A percentile compares a stretch with the other conserved stretches of the same genome.
These are phyloP conservation scores for Clavispora asparagi DNA, from an alignment of 805 yeast genomes.

Conservation along the genomic window DNA sequence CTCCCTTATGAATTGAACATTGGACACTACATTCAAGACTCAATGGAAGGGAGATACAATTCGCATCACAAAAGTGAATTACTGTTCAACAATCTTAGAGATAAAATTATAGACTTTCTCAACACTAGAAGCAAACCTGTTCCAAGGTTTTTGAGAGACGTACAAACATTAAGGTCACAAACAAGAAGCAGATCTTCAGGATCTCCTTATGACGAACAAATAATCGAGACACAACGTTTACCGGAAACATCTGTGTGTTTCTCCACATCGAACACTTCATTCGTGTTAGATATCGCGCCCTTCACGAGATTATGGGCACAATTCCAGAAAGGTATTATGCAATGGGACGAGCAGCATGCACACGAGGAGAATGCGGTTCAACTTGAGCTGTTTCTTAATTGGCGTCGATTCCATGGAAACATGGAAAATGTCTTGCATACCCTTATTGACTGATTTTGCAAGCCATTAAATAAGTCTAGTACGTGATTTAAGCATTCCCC, in stretches of 20 bases:
- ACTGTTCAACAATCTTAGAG: slow-evolving; percentile 9
- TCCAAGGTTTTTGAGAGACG: slow-evolving; percentile 26
- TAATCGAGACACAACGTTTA: slow-evolving; percentile 20
- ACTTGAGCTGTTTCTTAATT: slow-evolving; percentile 24
- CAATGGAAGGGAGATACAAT: not conserved
- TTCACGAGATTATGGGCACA: slow-evolving; percentile 27
- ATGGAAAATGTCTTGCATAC: slow-evolving; percentile 13
- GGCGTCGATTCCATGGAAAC: slow-evolving; percentile 30
- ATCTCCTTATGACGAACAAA: slow-evolving; percentile 4
- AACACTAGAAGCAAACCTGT: slow-evolving; percentile 32
- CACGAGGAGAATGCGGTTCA: slow-evolving; percentile 11
- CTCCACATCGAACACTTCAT: slow-evolving; percentile 21
- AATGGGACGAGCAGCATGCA: slow-evolving; percentile 15
- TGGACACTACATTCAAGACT: slow-evolving; percentile 14
- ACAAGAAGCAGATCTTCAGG: slow-evolving; percentile 12
- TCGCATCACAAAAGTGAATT: not conserved
- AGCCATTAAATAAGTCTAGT: slow-evolving; percentile 43
- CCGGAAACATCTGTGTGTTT: slow-evolving; percentile 30
- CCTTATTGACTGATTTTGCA: not conserved
- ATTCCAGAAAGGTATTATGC: slow-evolving; percentile 25
- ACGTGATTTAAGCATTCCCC: slow-evolving; percentile 53
- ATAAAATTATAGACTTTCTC: slow-evolving; percentile 16
- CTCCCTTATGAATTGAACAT: slow-evolving; percentile 38
- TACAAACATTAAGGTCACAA: slow-evolving; percentile 16
- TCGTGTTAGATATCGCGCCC: slow-evolving; percentile 29